Evolutionary conservation across 805 yeast species (phyloP), one percentile per base, ranked within the genome.

Genomic region (Candida succiphila): DNA sequence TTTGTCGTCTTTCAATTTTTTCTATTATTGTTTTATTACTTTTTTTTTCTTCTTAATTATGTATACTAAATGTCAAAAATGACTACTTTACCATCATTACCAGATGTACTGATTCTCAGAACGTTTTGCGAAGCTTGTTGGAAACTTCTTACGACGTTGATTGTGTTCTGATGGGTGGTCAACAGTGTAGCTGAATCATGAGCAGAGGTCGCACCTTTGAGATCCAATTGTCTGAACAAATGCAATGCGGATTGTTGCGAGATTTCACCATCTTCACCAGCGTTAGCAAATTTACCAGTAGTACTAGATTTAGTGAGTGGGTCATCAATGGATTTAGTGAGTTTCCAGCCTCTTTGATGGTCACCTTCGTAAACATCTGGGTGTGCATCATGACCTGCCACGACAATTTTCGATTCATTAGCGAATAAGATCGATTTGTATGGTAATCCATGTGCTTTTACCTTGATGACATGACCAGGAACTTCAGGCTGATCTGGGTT

Each of bases 171-270:
- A 61, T 92, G 97, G 38, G 84, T 72, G 13, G 95, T 86, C 33
- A 70, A 69, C 56, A 81, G 66, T 25, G 63, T 68, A 22, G 69
- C 57, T 26, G 67, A 63, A 33, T 61, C 58, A 35, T 56, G 53
- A 21, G 54, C 54, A 36, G 58, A 65, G 47, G 62, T 65, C 37
- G 83, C 72, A 38, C 99, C 99, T 67, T 87, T 92, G 56, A 89
- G 71, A 61, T 92, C 99, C 70, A 92, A 65, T 58, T 89, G 95
- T 59, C 85, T 78, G 65, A 92, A 92, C 88, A 89, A 86, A 62
- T 83, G 82, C 56, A 92, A 72, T 6, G 94, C 94, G 42, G 79
- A 73, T 42, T 81, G 83, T 41, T 83, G 80, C 34, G 70, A 69
- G 20, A 21, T 19, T 13, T 28, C 30, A n/a, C n/a, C n/a, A 21